Percentiles rank a stretch among this genome's conserved stretches.
Conservation (phyloP, 345 rosid species). For the Salix brachista region DNA sequence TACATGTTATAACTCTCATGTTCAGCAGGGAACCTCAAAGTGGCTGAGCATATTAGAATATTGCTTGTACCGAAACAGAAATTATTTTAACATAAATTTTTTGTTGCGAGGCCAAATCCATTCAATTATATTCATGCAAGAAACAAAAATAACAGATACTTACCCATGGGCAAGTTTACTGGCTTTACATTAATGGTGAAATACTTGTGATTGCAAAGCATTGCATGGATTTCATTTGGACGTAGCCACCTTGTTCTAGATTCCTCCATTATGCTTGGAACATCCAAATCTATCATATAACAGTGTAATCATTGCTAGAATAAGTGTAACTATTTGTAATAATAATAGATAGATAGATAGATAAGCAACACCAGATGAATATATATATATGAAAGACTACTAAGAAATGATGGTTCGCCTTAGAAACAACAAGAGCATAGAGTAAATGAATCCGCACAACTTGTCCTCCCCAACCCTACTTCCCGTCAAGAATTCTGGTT, state of each 20-base stretch:
- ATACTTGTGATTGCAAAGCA: conserved; percentile 64
- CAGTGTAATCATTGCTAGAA: not conserved
- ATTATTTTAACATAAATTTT: not conserved
- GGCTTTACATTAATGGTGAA: conserved; percentile 82
- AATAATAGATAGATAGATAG: too few relatives aligned
- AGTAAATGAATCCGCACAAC: not conserved
- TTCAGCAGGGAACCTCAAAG: conserved; percentile 1
- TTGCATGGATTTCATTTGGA: conserved; percentile 89
- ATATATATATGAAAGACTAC: not conserved
- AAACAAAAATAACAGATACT: conserved; percentile 10
- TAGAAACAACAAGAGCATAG: not conserved
- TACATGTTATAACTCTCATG: not conserved
- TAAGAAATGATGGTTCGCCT: not conserved
- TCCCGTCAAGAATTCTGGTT: not conserved
- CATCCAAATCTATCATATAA: conserved; percentile 68
- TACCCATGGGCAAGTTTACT: conserved; percentile 72
- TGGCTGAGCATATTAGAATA: not conserved
- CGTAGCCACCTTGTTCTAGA: conserved; percentile 89
- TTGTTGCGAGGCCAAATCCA: not conserved
- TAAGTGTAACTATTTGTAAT: not conserved
- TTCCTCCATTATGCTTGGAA: conserved; percentile 58
- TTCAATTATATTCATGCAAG: not conserved
- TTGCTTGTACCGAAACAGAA: not conserved
- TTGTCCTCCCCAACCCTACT: not conserved
- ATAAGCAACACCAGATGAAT: not conserved